phyloP scores from a whole-genome alignment of 257 asterid species.

The Avicennia marina region DNA sequence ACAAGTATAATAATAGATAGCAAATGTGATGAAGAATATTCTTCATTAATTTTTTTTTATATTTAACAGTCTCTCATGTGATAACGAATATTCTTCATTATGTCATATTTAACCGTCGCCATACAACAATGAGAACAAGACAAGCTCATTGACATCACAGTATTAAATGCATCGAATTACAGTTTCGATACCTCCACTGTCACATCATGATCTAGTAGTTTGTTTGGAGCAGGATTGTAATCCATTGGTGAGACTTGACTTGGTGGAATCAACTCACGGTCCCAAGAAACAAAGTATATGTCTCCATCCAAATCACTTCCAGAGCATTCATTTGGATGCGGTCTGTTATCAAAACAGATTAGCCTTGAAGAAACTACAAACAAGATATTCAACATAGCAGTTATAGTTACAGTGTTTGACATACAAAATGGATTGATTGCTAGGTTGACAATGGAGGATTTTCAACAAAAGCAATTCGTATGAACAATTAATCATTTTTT shows the following conservation, averaged over 20 bases:
- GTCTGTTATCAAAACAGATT: constrained; percentile 39
- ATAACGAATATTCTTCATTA: too few relatives aligned
- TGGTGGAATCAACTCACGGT: constrained; percentile 62
- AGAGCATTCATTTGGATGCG: constrained; percentile 97
- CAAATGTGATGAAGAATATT: too few relatives aligned
- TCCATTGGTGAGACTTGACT: constrained; percentile 50
- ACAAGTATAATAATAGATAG: too few relatives aligned
- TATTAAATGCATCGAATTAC: not conserved
- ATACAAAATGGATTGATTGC: too few relatives aligned
- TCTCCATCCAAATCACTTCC: constrained; percentile 99
- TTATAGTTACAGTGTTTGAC: too few relatives aligned
- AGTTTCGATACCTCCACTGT: constrained; percentile 55
- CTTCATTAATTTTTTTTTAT: too few relatives aligned
- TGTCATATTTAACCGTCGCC: too few relatives aligned
- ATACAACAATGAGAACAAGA: too few relatives aligned
- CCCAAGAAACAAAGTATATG: constrained; percentile 92
- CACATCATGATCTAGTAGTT: constrained; percentile 56
- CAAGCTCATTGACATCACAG: not conserved
- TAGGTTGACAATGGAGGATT: too few relatives aligned
- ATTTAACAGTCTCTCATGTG: too few relatives aligned
- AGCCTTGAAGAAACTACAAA: not conserved
- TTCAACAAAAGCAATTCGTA: too few relatives aligned
- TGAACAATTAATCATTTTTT: too few relatives aligned
- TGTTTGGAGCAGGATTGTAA: constrained; percentile 62
- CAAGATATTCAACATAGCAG: not conserved